Conservation (phyloP, 768 basidiomycete species). For the Lentinus tigrinus region DNA sequence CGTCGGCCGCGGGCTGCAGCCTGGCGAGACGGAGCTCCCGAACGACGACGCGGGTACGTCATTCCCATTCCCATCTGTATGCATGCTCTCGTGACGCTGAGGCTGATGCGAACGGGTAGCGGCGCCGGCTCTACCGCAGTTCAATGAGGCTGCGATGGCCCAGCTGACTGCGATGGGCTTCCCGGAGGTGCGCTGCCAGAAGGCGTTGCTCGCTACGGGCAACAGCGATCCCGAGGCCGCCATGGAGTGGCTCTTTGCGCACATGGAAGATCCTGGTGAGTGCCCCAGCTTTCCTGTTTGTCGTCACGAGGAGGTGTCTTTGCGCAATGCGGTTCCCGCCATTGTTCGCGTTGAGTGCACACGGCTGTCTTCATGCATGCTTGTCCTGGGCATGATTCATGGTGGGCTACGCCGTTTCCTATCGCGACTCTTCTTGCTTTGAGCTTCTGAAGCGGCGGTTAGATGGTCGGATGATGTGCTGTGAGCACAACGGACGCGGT, state of each 20-base stretch:
- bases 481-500: too few relatives aligned
- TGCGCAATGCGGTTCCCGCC: too few relatives aligned
- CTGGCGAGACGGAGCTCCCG: conserved; percentile 67
- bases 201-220: conserved; percentile 87
- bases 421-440: too few relatives aligned
- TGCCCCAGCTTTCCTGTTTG: too few relatives aligned
- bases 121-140: conserved; percentile 51
- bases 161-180: conserved; percentile 92
- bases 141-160: conserved; percentile 71
- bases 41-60: conserved; percentile 43
- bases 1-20: conserved; percentile 57
- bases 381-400: too few relatives aligned
- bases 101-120: conserved; percentile 10
- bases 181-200: conserved; percentile 80
- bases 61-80: background rate
- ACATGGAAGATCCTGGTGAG: conserved; percentile 92
- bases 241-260: conserved; percentile 94
- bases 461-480: too few relatives aligned
- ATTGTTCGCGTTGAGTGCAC: too few relatives aligned
- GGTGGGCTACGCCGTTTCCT: too few relatives aligned
- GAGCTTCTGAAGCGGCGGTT: too few relatives aligned
- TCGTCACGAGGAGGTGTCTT: too few relatives aligned
- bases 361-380: too few relatives aligned
- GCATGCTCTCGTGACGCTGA: background rate
- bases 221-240: conserved; percentile 73